Percentiles rank a stretch among this genome's conserved stretches.
Conservation (phyloP, 2,329 filamentous ascomycete genomes). For the Pseudovirgaria hyperparasitica region DNA sequence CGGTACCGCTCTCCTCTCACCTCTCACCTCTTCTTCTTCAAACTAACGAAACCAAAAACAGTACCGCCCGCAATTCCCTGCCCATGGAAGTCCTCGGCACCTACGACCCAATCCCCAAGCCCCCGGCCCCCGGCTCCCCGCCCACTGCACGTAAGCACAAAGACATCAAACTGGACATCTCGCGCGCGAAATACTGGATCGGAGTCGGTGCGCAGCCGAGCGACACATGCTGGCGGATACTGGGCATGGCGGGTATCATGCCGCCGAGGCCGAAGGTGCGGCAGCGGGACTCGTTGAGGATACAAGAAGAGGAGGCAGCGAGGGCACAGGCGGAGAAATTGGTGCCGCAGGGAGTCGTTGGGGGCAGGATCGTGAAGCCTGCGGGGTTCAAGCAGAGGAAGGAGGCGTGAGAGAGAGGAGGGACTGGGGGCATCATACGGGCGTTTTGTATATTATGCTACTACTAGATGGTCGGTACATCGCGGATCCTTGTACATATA, state of each 20-base stretch:
- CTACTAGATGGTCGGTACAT: no score
- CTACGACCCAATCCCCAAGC: constrained; percentile 47
- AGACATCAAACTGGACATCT: constrained; percentile 75
- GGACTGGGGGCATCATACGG: no score
- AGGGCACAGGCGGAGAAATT: no score
- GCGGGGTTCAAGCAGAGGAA: no score
- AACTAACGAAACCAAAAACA: constrained; percentile 22
- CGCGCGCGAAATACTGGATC: constrained; percentile 85
- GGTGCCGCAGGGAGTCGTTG: no score
- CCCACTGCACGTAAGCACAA: constrained; percentile 59
- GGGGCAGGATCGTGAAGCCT: no score
- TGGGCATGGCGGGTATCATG: constrained; percentile 58
- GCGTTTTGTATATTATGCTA: no score
- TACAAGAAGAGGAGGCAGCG: no score
- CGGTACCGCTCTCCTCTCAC: constrained; percentile 41
- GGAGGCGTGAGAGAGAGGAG: no score
- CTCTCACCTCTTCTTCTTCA: background rate
- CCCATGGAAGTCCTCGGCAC: constrained; percentile 82
- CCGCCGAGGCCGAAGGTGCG: no score
- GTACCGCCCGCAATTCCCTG: constrained; percentile 73
- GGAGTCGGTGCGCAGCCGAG: constrained; percentile 93
- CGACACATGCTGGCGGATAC: constrained; percentile 74
- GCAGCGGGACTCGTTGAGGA: no score
- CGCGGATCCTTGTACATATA: no score
- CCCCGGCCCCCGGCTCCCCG: constrained; percentile 34